Percentiles rank a stretch among this genome's conserved stretches.
phyloP scores from a whole-genome alignment of 2,329 filamentous ascomycete species.

The Penicillium olsonii region DNA sequence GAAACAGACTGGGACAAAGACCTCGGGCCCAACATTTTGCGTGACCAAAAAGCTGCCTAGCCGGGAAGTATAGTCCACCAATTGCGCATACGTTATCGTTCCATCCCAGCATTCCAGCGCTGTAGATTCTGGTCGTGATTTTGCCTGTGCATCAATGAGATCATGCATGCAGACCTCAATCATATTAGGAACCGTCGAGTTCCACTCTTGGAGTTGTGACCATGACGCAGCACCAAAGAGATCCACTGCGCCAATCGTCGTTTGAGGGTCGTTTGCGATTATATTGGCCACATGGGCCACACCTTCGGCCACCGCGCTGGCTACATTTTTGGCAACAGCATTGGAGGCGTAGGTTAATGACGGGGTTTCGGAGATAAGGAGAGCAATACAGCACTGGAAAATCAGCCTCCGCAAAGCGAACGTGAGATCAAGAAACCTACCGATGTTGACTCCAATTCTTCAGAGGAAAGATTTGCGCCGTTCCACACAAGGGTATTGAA shows the following conservation, averaged over 20 bases:
- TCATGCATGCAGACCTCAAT: constrained; percentile 6
- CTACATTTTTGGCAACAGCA: constrained; percentile 9
- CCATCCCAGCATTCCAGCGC: constrained; percentile 13
- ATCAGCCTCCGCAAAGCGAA: background rate
- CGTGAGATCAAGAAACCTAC: background rate
- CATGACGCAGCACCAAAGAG: constrained; percentile 8
- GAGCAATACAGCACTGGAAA: constrained; percentile 3
- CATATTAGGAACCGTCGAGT: background rate
- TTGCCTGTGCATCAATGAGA: background rate
- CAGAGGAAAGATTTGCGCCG: background rate
- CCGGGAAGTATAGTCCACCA: constrained; percentile 26
- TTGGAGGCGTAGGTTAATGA: constrained; percentile 7
- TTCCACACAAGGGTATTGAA: constrained; percentile 15
- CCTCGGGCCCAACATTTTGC: constrained; percentile 28
- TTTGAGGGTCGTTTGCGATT: constrained; percentile 1
- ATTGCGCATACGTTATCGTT: constrained; percentile 6
- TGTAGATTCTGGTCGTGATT: background rate
- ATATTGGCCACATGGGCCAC: constrained; percentile 5
- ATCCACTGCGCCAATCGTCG: constrained; percentile 8
- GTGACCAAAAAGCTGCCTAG: constrained; percentile 27
- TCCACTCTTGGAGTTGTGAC: constrained; percentile 12
- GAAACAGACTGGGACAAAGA: constrained; percentile 9
- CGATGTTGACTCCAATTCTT: constrained; percentile 9
- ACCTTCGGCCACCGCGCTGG: constrained; percentile 7
- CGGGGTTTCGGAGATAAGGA: constrained; percentile 4